Base-by-base conservation (phyloP, 306 rosid species). In the Vigna radiata region DNA sequence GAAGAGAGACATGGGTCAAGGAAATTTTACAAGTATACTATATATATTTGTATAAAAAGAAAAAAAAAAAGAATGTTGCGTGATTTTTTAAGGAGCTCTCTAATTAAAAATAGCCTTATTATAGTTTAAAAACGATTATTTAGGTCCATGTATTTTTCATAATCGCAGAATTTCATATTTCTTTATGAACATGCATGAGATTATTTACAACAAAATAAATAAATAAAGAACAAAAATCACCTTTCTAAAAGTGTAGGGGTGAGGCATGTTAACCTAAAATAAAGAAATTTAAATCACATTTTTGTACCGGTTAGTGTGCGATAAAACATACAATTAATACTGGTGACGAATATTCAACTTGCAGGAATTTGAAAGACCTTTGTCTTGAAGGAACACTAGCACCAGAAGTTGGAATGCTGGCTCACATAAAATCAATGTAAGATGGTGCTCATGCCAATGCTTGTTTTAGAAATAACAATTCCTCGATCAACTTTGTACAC, bases 361-460 rank as follows among this genome's bases (percentile, higher is more conserved):
- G 70, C 70, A 39, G 70, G 53, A 65, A 65, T 65, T 65, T 65
- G 13, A 12, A 65, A 65, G 70, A 41, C 33, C 70, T 65, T 19
- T 65, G 52, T 41, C 52, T 65, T 0, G 70, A 65, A 65, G 70
- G 70, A 65, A 65, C 70, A 37, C 70, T 65, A 12, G 17, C 70
- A 65, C 53, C 49, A 64, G 70, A 64, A 64, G 18, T 64, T 64
- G 70, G 70, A 36, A 37, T n/a, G n/a, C 70, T 64, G 23, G 49
- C 29, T 64, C 70, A 64, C 49, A 64, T 64, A 64, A 64, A 37
- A 36, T 37, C 70, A 64, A 64, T 64, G 70, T 64, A 64, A 64
- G 70, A 37, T 17, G 29, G 12, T 37, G 7, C 15, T 37, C 49
- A 37, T 37, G 70, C 27, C 49, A 37, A 36, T 36, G 16, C 47